Evolutionary conservation across 176 grass and related monocot species (phyloP), one percentile per base, ranked within the genome.

Genomic region (Rhynchospora tenuis): DNA sequence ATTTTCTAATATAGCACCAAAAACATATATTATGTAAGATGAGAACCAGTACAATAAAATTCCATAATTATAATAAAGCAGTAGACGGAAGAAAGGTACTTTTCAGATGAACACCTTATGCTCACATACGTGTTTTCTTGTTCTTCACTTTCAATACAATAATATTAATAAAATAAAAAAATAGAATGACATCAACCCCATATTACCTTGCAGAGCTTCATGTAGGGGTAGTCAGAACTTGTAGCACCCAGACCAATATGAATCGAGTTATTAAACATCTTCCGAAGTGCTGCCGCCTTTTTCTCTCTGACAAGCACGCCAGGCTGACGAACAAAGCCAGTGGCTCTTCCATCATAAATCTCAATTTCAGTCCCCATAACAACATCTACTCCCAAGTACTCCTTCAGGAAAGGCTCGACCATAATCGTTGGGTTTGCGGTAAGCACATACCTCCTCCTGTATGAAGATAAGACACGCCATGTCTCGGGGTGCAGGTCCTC

Each of bases 401-500:
- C 93, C 88, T 87, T 92, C 28, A 95, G 73, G 84, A 95, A 95
- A 5, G 84, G 83, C 90, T 95, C 93, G 19, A 95, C 93, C 93
- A 95, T 92, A 67, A 95, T 60, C 64, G 88, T 83, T 5, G 93
- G 93, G 81, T 95, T 92, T 7, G 93, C 90, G 51, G 93, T 95
- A 85, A 95, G 86, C 86, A 95, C 88, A 81, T 84, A 95, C n/a
- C 93, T 82, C 47, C 86, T 84, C 8, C 90, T 84, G 84, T 88
- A 95, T 20, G 90, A 76, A 0, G 93, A 90, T 86, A 95, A 92
- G 4, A 92, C 93, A 70, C 90, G 86, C 90, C 93, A 95, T 51
- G 88, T 48, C 82, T 95, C 90, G 55, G 93, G 93, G 82, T 95
- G 88, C 57, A 95, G 82, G 84, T 95, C 93, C 52, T 59, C 51